Conservation (phyloP, 164 flowering plant genomes). For the Cinnamomum chago region DNA sequence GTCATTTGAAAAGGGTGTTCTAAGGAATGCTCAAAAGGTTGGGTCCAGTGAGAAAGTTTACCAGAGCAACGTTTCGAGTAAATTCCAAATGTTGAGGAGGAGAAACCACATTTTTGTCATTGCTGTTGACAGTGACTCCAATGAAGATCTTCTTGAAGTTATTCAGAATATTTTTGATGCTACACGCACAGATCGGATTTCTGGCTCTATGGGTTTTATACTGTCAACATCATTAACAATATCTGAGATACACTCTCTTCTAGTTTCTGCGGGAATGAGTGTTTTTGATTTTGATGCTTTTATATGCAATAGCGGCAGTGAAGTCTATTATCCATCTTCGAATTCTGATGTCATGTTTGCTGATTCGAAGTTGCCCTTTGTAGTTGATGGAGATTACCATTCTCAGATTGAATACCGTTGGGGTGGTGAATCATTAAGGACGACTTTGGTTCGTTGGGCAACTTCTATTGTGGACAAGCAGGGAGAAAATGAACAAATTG, state of each 20-base stretch:
- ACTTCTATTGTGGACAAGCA: conserved; percentile 49
- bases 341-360: conserved; percentile 44
- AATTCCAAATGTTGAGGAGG: conserved; percentile 65
- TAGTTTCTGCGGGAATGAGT: conserved; percentile 52
- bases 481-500: conserved; percentile 43
- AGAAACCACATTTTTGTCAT: conserved; percentile 68
- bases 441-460: conserved; percentile 83
- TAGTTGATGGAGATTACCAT: conserved; percentile 73
- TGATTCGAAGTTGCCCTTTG: conserved; percentile 41
- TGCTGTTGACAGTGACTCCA: conserved; percentile 58
- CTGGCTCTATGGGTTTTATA: conserved; percentile 71
- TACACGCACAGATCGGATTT: conserved; percentile 42
- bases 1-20: conserved; percentile 54
- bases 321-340: conserved; percentile 68
- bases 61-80: conserved; percentile 31
- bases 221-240: conserved; percentile 76
- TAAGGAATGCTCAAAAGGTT: conserved; percentile 35
- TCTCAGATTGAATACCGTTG: conserved; percentile 92
- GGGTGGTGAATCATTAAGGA: conserved; percentile 93
- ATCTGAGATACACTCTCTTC: conserved; percentile 58
- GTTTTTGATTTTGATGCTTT: conserved; percentile 80
- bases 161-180: conserved; percentile 50
- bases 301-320: conserved; percentile 95
- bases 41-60: conserved; percentile 44
- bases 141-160: conserved; percentile 34